Base-by-base conservation (phyloP, 2,329 filamentous ascomycete genomes). In the Aspergillus quadrilineatus region DNA sequence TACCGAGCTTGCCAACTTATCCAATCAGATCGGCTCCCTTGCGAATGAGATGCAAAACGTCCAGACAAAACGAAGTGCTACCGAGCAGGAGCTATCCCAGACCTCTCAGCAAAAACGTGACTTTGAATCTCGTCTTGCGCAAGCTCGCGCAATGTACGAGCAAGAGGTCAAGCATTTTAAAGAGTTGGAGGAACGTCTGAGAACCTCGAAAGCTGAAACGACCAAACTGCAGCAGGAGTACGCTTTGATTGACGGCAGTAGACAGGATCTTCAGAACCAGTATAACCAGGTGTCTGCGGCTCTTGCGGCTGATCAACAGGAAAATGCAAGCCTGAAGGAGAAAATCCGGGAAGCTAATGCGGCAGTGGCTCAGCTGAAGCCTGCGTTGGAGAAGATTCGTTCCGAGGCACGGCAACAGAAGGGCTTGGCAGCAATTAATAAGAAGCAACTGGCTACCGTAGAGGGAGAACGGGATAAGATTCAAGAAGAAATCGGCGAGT, bases 361-460 rank as follows among this genome's bases (percentile, higher is more conserved):
- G 10, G 91, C 96, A 73, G 87, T 96, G 65, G 82, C 85, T 15
- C 88, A 92, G 73, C 78, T 97, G 41, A 95, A 92, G 73, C 92
- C 92, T 32, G 88, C 93, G 63, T 85, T 99, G 51, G 94, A 99
- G 72, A 97, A 97, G 79, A 82, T 96, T 66, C 92, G 89, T 72
- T 90, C 89, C 10, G 92, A 97, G 65, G 92, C 92, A 28, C 87
- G 94, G 42, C 94, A 97, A 73, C 92, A 97, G 70, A 97, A 96
- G 77, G 94, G 94, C 15, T 81, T 97, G 63, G 93, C 96, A 30
- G 92, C 94, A 43, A 99, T 99, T 77, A 97, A 97, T 78, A 97
- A 95, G 81, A 99, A 99, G 78, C 94, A 99, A 76, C 80, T 97
- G 58, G 85, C 88, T 36, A 97, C 92, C 0, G 90, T 89, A 56